Percentiles rank a stretch among this genome's conserved stretches.
These are phyloP conservation scores for Fusarium illudens DNA, from an alignment of 2,329 filamentous ascomycete species.

Conservation along the genomic window DNA sequence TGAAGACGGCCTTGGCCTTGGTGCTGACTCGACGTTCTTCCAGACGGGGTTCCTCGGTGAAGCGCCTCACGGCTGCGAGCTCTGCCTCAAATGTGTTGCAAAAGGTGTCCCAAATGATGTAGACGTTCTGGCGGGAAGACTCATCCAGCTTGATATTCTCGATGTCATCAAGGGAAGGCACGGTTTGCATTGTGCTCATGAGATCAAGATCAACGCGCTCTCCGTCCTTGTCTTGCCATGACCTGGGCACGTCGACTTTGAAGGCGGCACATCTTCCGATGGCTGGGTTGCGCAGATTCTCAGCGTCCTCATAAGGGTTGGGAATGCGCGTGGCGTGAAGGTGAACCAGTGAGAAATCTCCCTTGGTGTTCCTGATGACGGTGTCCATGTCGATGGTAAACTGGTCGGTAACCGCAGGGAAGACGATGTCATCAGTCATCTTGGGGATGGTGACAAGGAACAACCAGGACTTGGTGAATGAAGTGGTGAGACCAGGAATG, in stretches of 20 bases:
- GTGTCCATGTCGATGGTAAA: conserved; percentile 43
- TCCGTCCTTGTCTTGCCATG: conserved; percentile 40
- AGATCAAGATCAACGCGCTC: conserved; percentile 54
- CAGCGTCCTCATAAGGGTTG: conserved; percentile 45
- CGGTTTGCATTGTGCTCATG: conserved; percentile 71
- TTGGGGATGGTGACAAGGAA: conserved; percentile 42
- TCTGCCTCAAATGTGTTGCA: conserved; percentile 47
- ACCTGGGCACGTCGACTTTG: conserved; percentile 46
- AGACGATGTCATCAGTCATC: conserved; percentile 25
- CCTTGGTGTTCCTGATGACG: conserved; percentile 29
- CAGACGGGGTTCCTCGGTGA: conserved; percentile 34
- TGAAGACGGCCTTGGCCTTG: conserved; percentile 41
- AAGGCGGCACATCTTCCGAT: conserved; percentile 44
- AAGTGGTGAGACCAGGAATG: conserved; percentile 41
- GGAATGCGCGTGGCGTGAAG: conserved; percentile 39
- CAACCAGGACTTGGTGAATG: conserved; percentile 46
- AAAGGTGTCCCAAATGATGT: conserved; percentile 41
- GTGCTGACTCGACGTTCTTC: conserved; percentile 12
- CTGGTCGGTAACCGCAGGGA: conserved; percentile 42
- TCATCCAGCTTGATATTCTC: conserved; percentile 24
- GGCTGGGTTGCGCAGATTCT: not conserved
- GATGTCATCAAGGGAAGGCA: conserved; percentile 50
- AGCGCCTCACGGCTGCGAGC: conserved; percentile 42
- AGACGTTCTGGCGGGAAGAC: conserved; percentile 31
- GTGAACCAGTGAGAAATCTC: conserved; percentile 38